Evolutionary conservation across 176 grass and related monocot species (phyloP).

Genomic region (Aegilops speltoides): DNA sequence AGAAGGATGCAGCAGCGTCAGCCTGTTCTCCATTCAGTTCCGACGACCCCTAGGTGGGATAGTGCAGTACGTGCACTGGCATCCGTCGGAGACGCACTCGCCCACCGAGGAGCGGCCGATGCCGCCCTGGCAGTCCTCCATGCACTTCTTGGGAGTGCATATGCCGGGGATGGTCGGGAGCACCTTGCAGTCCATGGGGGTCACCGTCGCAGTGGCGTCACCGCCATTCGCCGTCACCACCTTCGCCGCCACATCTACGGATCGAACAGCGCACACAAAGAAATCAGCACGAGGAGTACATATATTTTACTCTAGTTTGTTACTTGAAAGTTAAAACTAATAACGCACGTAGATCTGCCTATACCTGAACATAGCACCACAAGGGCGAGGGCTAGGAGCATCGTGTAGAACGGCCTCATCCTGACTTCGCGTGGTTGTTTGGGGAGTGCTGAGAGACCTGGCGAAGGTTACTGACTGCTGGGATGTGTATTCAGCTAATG

Average conservation of each 20-base stretch:
- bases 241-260: not conserved
- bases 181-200: not conserved
- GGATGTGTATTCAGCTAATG: not conserved
- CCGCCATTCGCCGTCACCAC: not conserved
- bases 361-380: no score
- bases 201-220: not conserved
- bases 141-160: not conserved
- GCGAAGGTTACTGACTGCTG: no score
- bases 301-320: no score
- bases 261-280: not conserved
- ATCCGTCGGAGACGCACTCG: not conserved
- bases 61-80: not conserved
- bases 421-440: not conserved
- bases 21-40: not conserved
- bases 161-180: not conserved
- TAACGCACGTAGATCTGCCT: no score
- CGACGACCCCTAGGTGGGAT: not conserved
- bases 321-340: no score
- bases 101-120: not conserved
- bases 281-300: not conserved
- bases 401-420: not conserved
- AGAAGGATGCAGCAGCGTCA: not conserved
- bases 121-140: not conserved
- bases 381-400: no score
- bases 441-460: not conserved